phyloP scores from a whole-genome alignment of 2,329 filamentous ascomycete genomes.

The Colletotrichum sp. region DNA sequence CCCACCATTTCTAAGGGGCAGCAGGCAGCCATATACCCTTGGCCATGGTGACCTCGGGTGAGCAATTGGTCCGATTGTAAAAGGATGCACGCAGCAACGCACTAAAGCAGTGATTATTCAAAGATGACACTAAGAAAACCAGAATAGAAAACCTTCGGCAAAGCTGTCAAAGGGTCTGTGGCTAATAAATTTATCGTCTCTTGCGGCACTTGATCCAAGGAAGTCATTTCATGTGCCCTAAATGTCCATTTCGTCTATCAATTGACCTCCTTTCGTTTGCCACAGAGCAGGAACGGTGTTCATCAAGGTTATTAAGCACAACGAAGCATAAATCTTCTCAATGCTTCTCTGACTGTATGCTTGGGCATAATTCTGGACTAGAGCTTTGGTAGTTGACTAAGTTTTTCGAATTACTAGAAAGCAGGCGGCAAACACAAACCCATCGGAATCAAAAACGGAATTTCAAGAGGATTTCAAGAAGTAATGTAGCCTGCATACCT shows the following conservation, averaged over 20 bases:
- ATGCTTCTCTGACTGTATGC: too few species aligned
- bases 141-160: neutral
- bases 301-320: too few species aligned
- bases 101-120: neutral
- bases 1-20: neutral
- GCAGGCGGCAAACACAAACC: too few species aligned
- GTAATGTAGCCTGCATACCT: too few species aligned
- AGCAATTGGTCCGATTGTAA: neutral
- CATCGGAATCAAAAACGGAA: too few species aligned
- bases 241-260: neutral
- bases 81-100: neutral
- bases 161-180: neutral
- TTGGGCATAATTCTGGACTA: too few species aligned
- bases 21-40: neutral
- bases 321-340: too few species aligned
- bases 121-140: neutral
- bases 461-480: too few species aligned
- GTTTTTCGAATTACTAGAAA: too few species aligned
- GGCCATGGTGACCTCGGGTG: neutral
- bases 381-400: too few species aligned
- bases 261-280: neutral
- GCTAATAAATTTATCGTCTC: neutral
- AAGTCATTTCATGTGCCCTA: rapidly evolving
- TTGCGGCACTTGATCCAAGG: neutral
- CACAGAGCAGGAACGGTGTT: too few species aligned